Base-by-base conservation (phyloP, 2,329 filamentous ascomycete species). In the Plenodomus lindquistii region DNA sequence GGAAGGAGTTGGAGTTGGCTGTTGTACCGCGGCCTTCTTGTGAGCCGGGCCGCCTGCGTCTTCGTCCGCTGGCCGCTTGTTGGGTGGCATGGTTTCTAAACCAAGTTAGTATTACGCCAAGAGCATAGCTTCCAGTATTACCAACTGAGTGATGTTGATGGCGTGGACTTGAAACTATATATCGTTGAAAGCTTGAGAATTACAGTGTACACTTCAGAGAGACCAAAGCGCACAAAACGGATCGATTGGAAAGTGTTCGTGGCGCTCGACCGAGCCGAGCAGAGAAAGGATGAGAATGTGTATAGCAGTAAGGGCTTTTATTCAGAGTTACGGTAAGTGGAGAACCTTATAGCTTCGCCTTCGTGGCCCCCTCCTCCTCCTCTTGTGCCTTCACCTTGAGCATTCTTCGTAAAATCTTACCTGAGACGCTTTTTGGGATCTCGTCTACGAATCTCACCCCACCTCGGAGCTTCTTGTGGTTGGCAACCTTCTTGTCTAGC, bases 331-430 rank as follows among this genome's bases (percentile, higher is more conserved):
- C n/a, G n/a, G 9, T 27, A 50, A 16, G 38, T 47, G 35, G 40
- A 45, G 21, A 16, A 29, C 8, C 44, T 48, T 74, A 79, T 49
- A 79, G 50, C 61, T 76, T 78, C 27, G 75, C 73, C 65, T 75
- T 77, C 2, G 49, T 45, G 7, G 42, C 60, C 36, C 62, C 63
- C 22, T 71, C 66, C 42, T 69, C 63, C 54, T 78, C 76, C 44
- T 74, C 72, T 42, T 69, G 57, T 15, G 73, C 73, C 61, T 70
- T 71, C 4, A 62, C 64, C 67, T 77, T 78, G 54, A 79, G 55
- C 38, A 78, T 56, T 34, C 76, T 60, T 49, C 77, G 64, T 51
- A 79, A 45, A 34, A 79, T 79, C 70, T 79, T 79, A 2, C 77
- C 77, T 42, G 69, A 73, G 1, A 73, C 66, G 24, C 71, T 75